These are phyloP conservation scores for Thalassiosira profunda DNA, from an alignment of 108 stramenopile genomes.

Conservation along the genomic window DNA sequence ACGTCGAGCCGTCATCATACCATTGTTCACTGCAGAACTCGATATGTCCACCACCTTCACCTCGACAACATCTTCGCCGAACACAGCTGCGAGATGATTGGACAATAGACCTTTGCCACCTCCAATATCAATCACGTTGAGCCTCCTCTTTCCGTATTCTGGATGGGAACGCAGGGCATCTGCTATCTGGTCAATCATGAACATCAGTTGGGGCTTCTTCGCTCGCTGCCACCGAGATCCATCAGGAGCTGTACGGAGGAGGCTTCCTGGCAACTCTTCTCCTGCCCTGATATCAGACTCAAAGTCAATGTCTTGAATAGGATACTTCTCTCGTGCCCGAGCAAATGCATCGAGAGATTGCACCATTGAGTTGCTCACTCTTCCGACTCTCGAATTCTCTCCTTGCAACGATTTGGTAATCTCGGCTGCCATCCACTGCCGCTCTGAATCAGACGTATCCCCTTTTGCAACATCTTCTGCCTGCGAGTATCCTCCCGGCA, in stretches of 20 bases:
- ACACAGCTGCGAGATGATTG: conserved; percentile 50
- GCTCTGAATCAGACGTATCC: conserved; percentile 43
- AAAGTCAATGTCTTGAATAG: conserved; percentile 40
- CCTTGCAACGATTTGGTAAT: conserved; percentile 44
- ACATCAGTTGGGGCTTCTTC: conserved; percentile 75
- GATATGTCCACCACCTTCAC: conserved; percentile 78
- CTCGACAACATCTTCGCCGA: conserved; percentile 32
- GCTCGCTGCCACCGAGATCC: conserved; percentile 61
- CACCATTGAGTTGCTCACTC: conserved; percentile 29
- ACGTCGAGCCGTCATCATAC: conserved; percentile 48
- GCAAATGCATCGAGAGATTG: conserved; percentile 45
- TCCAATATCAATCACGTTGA: conserved; percentile 74
- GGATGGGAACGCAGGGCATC: conserved; percentile 62
- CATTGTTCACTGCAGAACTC: conserved; percentile 43
- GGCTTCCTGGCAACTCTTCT: neutral
- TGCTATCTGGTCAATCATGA: conserved; percentile 66
- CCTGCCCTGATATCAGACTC: too few species aligned
- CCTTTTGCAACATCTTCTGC: conserved; percentile 38
- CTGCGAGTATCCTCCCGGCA: conserved; percentile 49
- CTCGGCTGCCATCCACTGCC: conserved; percentile 79
- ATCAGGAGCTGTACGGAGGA: conserved; percentile 15
- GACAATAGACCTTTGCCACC: conserved; percentile 76
- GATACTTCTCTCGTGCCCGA: conserved; percentile 41
- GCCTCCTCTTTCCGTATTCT: conserved; percentile 46
- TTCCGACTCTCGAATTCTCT: conserved; percentile 32